Base-by-base conservation (phyloP, 208 protist species). In the Porcisia hertigi region DNA sequence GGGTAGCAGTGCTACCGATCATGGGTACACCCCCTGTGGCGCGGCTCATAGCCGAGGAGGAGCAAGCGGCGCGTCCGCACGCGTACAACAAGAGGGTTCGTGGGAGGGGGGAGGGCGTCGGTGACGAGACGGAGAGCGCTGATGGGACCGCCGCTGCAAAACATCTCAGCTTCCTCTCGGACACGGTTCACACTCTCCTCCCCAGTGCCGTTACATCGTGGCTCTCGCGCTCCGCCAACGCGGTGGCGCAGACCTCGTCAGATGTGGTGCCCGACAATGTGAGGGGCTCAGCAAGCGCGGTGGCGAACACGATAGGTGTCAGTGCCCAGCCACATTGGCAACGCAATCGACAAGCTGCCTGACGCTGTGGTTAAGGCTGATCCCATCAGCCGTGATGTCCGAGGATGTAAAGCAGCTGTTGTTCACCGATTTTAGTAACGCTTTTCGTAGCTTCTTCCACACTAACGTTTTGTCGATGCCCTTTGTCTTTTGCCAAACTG, bases 381-480 rank as follows among this genome's bases (percentile, higher is more conserved):
- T 90, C 39, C 86, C 86, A 0, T 62, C 75, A 16, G 41, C 67
- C 12, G 63, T 90, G 62, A 85, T 90, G 80, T 85, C 83, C 1
- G 41, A 83, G n/a, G 78, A 86, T 30, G 69, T 85, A 69, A 88
- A 88, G 84, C 71, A 79, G 64, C 76, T 87, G 0, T 55, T 90
- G 76, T 90, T 90, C 69, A 81, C 75, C 0, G 83, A 87, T 72
- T 87, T 86, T 34, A 83, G 78, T 58, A 90, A 88, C 83, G 86
- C 83, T 43, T 79, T 89, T 67, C 79, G 85, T 49, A 80, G 76
- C 67, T 89, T 89, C 73, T 89, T 86, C 47, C 85, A 86, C 81
- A 89, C 85, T 18, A 89, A 92, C 69, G 78, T 88, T 14, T 69
- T 89, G 11, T 86, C 85, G 4, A 89, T 89, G 73, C 87, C 87